phyloP scores from a whole-genome alignment of 1,284 basidiomycete species.

The Cutaneotrichosporon cyanovorans region DNA sequence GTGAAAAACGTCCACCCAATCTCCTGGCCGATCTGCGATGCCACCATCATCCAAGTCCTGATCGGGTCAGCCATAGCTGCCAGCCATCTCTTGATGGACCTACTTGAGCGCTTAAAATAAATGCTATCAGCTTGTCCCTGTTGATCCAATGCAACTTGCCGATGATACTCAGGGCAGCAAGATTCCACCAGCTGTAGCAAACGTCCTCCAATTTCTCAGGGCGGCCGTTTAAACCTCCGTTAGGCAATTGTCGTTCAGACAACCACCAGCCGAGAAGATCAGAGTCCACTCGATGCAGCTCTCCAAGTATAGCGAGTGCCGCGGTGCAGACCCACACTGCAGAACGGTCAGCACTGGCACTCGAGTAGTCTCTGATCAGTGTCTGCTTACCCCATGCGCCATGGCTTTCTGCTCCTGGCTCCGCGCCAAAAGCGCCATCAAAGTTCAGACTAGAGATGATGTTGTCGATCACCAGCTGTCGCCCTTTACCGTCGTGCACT shows the following conservation, averaged over 20 bases:
- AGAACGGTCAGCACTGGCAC: background rate
- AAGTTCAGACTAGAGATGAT: conserved; percentile 78
- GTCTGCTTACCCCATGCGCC: conserved; percentile 81
- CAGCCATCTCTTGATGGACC: conserved; percentile 21
- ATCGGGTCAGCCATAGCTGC: background rate
- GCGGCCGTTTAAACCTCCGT: conserved; percentile 87
- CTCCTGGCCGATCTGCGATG: conserved; percentile 86
- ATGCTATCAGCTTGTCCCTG: conserved; percentile 63
- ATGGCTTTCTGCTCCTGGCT: conserved; percentile 82
- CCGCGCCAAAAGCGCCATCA: conserved; percentile 87
- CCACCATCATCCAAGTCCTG: conserved; percentile 87
- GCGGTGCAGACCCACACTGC: conserved; percentile 85
- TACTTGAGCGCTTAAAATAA: conserved; percentile 85
- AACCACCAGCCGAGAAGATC: conserved; percentile 84
- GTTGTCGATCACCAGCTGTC: conserved; percentile 63
- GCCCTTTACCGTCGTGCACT: conserved; percentile 49
- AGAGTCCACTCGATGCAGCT: conserved; percentile 66
- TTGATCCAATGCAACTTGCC: conserved; percentile 85
- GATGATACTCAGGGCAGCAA: conserved; percentile 79
- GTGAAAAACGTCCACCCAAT: conserved; percentile 94
- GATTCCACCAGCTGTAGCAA: conserved; percentile 97
- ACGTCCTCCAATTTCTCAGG: conserved; percentile 96
- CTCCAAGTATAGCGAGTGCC: conserved; percentile 75
- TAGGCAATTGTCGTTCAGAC: conserved; percentile 82
- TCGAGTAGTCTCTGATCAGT: too few relatives aligned